phyloP scores from a whole-genome alignment of 1,284 basidiomycete species.

The Rhodotorula sp. region DNA sequence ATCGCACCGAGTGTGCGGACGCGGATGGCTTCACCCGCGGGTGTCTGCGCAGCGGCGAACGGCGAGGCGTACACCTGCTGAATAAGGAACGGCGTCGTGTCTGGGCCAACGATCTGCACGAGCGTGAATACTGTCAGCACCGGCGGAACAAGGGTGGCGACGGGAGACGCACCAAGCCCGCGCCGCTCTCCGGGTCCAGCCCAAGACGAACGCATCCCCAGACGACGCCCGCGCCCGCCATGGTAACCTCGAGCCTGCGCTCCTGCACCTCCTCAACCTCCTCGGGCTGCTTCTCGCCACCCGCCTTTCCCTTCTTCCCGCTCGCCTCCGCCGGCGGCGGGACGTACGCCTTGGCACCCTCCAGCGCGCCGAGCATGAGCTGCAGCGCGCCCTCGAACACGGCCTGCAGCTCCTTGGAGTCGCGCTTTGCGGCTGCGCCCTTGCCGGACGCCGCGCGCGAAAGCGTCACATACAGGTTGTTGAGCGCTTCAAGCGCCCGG shows the following conservation, averaged over 20 bases:
- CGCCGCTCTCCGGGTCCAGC: slow-evolving; percentile 56
- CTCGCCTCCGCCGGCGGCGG: neutral
- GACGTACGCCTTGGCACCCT: neutral
- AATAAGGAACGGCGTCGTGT: slow-evolving; percentile 34
- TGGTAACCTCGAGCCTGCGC: slow-evolving; percentile 35
- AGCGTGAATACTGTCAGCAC: neutral
- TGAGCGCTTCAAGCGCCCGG: slow-evolving; percentile 82
- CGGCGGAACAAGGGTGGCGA: neutral
- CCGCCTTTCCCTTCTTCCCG: slow-evolving; percentile 15
- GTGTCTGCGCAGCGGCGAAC: slow-evolving; percentile 32
- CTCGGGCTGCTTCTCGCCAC: slow-evolving; percentile 13
- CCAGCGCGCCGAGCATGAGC: slow-evolving; percentile 23
- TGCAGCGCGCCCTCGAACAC: slow-evolving; percentile 30
- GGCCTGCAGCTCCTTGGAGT: slow-evolving; percentile 22
- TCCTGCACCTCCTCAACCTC: slow-evolving; percentile 36
- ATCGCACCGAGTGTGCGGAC: slow-evolving; percentile 64
- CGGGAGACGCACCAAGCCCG: slow-evolving; percentile 55
- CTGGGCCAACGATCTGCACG: slow-evolving; percentile 26
- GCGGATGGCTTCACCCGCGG: slow-evolving; percentile 37
- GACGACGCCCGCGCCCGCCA: slow-evolving; percentile 49
- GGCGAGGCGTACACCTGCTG: slow-evolving; percentile 28
- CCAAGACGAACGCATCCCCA: slow-evolving; percentile 54
- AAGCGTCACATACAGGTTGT: slow-evolving; percentile 79
- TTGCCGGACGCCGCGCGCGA: slow-evolving; percentile 42
- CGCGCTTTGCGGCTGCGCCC: slow-evolving; percentile 2